These are phyloP conservation scores for Tetracladium setigerum DNA, from an alignment of 495 filamentous ascomycete species.

Conservation along the genomic window DNA sequence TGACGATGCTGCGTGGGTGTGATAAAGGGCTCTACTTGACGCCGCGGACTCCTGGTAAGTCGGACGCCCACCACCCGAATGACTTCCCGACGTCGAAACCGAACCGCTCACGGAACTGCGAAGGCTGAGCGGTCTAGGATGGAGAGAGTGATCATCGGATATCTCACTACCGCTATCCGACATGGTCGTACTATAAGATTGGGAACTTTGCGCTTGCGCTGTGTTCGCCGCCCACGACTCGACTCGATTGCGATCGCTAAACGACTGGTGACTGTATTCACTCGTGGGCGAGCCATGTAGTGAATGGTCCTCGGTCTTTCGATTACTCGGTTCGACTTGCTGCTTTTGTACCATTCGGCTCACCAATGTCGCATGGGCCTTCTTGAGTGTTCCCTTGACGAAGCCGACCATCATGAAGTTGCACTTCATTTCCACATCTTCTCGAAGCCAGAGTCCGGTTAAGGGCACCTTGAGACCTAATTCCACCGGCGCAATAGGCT, in stretches of 20 bases:
- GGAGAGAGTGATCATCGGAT: constrained; percentile 1
- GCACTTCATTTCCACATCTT: constrained; percentile 71
- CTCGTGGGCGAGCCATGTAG: background rate
- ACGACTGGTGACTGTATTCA: background rate
- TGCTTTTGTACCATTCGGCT: constrained; percentile 57
- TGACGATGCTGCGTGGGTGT: too few species aligned
- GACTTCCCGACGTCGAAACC: background rate
- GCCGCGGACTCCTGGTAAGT: background rate
- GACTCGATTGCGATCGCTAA: background rate
- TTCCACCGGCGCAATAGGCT: constrained; percentile 49
- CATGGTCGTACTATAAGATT: background rate
- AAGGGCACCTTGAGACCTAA: constrained; percentile 51
- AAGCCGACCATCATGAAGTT: constrained; percentile 65
- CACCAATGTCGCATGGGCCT: constrained; percentile 58
- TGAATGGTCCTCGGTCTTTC: background rate
- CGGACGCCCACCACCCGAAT: background rate
- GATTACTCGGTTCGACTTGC: constrained; percentile 16
- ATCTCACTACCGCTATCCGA: background rate
- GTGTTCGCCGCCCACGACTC: background rate
- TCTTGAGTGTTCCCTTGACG: constrained; percentile 69
- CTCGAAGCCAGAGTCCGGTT: constrained; percentile 63
- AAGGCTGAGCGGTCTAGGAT: constrained; percentile 10
- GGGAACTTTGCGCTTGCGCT: background rate
- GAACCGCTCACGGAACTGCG: background rate
- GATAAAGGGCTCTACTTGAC: too few species aligned